Percentiles rank a stretch among this genome's conserved stretches.
Conservation (phyloP, 1,284 basidiomycete genomes). For the Mycena sp. region DNA sequence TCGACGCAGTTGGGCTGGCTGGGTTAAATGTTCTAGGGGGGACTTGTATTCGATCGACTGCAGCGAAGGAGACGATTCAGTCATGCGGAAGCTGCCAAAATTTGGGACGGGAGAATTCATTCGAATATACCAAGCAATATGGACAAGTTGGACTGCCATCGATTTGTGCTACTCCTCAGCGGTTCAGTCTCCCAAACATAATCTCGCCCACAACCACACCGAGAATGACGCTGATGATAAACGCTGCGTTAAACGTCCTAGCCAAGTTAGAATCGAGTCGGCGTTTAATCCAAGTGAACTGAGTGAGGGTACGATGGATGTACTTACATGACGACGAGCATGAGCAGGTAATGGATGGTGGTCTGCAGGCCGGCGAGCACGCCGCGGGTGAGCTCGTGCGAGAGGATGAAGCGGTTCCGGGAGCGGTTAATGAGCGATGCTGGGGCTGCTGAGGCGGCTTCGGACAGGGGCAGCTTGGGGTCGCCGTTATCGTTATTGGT, state of each 20-base stretch:
- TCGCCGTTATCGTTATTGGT: neutral
- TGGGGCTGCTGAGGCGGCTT: neutral
- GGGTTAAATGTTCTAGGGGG: too few relatives aligned
- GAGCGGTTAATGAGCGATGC: neutral
- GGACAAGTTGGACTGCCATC: too few relatives aligned
- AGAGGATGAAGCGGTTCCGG: conserved; percentile 36
- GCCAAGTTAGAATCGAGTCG: too few relatives aligned
- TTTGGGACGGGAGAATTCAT: too few relatives aligned
- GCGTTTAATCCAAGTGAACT: too few relatives aligned
- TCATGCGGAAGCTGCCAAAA: too few relatives aligned
- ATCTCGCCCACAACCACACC: conserved; percentile 40
- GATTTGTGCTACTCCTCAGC: conserved; percentile 1
- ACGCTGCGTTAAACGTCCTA: conserved; percentile 41
- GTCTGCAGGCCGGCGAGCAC: conserved; percentile 34
- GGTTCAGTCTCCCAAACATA: conserved; percentile 38
- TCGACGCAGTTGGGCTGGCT: too few relatives aligned
- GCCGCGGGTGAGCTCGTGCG: conserved; percentile 39
- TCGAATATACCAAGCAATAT: neutral
- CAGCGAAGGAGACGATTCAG: too few relatives aligned
- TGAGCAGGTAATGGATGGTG: conserved; percentile 41
- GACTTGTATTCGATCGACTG: too few relatives aligned
- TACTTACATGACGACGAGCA: conserved; percentile 42
- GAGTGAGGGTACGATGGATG: neutral
- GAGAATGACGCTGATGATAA: conserved; percentile 40
- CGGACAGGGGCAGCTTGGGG: conserved; percentile 6